A percentile compares a stretch with the other conserved stretches of the same genome.
Conservation (phyloP, 179 eudicot species). For the Corrigiola litoralis region DNA sequence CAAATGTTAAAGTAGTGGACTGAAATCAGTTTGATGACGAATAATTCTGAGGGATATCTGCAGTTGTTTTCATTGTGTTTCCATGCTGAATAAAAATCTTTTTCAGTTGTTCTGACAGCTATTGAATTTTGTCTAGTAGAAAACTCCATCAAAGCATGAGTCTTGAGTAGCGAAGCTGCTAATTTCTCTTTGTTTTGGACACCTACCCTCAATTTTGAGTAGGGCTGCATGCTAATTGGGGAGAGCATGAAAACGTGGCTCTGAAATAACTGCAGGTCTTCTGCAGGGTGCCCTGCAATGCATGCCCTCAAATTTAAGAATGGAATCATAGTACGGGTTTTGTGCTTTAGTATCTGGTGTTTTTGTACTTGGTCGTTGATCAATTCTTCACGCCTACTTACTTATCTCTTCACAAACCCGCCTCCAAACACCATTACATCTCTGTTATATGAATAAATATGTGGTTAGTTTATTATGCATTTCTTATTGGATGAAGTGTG, state of each 20-base stretch:
- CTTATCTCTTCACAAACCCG: slow-evolving; percentile 24
- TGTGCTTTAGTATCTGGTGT: slow-evolving; percentile 23
- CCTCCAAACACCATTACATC: slow-evolving; percentile 44
- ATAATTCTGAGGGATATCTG: slow-evolving; percentile 21
- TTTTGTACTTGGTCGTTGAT: too few relatives aligned
- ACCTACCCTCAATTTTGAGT: too few relatives aligned
- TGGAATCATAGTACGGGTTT: slow-evolving; percentile 43
- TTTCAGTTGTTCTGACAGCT: too few relatives aligned
- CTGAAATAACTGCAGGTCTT: slow-evolving; percentile 40
- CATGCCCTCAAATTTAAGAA: slow-evolving; percentile 20
- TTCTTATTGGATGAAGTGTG: too few relatives aligned
- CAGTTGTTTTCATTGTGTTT: background rate
- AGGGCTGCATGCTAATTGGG: too few relatives aligned
- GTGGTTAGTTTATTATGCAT: too few relatives aligned
- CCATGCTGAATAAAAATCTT: too few relatives aligned
- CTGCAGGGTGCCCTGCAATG: slow-evolving; percentile 30
- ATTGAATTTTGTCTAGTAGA: background rate
- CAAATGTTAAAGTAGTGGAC: slow-evolving; percentile 28
- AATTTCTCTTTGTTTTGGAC: too few relatives aligned
- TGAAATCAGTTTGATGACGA: slow-evolving; percentile 23
- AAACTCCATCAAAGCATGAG: too few relatives aligned
- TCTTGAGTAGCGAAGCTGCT: background rate
- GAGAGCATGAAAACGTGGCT: slow-evolving; percentile 24
- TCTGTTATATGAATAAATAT: too few relatives aligned
- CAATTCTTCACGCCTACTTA: background rate